Base-by-base conservation (phyloP, 1,284 basidiomycete genomes). In the Melampsora abietis-canadensis region DNA sequence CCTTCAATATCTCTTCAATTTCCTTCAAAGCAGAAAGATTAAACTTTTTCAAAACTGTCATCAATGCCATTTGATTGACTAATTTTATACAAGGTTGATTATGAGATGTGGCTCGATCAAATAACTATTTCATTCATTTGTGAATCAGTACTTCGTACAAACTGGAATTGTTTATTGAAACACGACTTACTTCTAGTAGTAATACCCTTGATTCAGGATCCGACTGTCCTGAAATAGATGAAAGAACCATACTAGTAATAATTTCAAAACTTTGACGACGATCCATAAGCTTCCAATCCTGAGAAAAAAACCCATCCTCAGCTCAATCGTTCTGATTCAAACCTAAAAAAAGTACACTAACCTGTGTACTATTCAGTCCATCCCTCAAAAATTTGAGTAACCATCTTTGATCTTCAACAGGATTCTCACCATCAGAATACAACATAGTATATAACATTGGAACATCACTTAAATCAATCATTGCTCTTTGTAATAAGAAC, bases 401-500 rank as follows among this genome's bases (percentile, higher is more conserved):
- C 93, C 93, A 97, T 1, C 85, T 85, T 24, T 92, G 85, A 79
- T 97, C 92, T 80, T 88, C 89, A 82, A 88, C 89, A 88, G 90
- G 91, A 37, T 90, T 88, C 24, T 84, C 84, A 59, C 88, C 88
- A 0, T 88, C 85, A 7, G 84, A 82, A 81, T 93, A 95, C 2
- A 98, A 84, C 87, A 94, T 89, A 14, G 85, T 85, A 81, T 91
- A 92, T 46, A 96, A 83, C 86, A 94, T 86, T 0, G 93, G 93
- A 1, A 94, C 89, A 79, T 95, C 92, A 5, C 81, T 82, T 0
- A 83, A 82, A 80, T 94, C 92, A 12, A 94, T 83, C 59, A 86
- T 84, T 0, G 91, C 88, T 30, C 92, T 86, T 82, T 94, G 92
- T 0, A 95, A 85, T 7, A 95, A 85, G 85, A 94, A 94, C 4